A percentile compares a stretch with the other conserved stretches of the same genome.
Conservation (phyloP, 164 flowering plant species). For the Vitis rupestris region DNA sequence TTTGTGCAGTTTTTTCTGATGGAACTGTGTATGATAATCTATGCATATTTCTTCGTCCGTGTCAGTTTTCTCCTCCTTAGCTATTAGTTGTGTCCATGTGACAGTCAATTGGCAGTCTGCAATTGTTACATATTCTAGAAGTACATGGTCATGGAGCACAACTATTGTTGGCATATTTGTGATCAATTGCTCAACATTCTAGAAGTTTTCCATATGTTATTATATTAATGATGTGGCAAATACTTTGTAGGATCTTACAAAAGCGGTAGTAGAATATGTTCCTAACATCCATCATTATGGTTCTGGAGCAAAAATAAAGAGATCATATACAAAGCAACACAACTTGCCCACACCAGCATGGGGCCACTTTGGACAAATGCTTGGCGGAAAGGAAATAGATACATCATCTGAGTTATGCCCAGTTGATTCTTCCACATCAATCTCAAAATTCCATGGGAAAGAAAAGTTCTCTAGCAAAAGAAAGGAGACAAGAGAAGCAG, state of each 20-base stretch:
- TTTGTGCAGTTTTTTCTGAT: too few species aligned
- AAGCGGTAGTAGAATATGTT: conserved; percentile 24
- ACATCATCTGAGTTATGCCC: conserved; percentile 29
- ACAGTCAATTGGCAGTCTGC: too few species aligned
- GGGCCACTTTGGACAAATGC: conserved; percentile 22
- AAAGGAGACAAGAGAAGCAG: conserved; percentile 20
- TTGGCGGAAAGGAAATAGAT: conserved; percentile 17
- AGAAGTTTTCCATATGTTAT: too few species aligned
- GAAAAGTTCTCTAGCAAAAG: conserved; percentile 25
- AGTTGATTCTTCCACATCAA: conserved; percentile 48
- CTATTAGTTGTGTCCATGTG: too few species aligned
- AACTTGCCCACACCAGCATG: conserved; percentile 18
- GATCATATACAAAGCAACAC: conserved; percentile 40
- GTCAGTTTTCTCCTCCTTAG: too few species aligned
- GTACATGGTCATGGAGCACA: too few species aligned
- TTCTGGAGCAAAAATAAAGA: conserved; percentile 86
- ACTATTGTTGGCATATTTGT: too few species aligned
- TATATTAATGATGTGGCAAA: too few species aligned
- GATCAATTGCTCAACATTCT: too few species aligned
- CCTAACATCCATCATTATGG: conserved; percentile 39
- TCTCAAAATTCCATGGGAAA: conserved; percentile 26
- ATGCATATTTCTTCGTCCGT: too few species aligned
- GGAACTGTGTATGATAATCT: too few species aligned
- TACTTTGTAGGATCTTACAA: conserved; percentile 41
- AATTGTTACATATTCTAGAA: too few species aligned